phyloP scores from a whole-genome alignment of 148 eudicot species.

The Euryodendron excelsum region DNA sequence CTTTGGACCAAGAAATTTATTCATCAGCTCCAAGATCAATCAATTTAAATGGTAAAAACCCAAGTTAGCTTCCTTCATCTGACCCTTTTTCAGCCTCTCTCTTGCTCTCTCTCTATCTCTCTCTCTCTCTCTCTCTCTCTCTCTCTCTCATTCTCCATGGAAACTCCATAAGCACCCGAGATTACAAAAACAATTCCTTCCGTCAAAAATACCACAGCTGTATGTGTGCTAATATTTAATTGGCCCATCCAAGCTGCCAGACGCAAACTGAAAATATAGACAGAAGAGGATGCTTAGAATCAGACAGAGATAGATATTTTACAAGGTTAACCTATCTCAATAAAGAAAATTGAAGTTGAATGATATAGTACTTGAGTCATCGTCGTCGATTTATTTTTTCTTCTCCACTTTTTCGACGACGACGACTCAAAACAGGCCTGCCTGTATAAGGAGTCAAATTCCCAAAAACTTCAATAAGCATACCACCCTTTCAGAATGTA shows the following conservation, averaged over 20 bases:
- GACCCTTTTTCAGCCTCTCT: not conserved
- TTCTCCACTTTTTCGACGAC: not conserved
- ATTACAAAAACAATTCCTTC: not conserved
- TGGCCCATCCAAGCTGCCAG: slow-evolving; percentile 94
- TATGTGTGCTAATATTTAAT: slow-evolving; percentile 52
- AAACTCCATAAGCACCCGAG: not conserved
- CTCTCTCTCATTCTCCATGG: not conserved
- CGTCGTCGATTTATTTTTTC: too few species aligned
- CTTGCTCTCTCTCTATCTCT: not conserved
- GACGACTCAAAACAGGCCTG: not conserved
- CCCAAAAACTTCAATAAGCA: not conserved
- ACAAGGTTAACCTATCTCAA: not conserved
- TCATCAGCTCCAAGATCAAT: not conserved
- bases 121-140: not conserved
- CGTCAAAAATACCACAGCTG: not conserved
- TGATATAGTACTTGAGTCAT: not conserved
- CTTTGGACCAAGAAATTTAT: slow-evolving; percentile 9
- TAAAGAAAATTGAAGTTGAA: not conserved
- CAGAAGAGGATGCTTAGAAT: not conserved
- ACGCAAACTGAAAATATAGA: slow-evolving; percentile 61
- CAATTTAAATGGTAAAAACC: not conserved
- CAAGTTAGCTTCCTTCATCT: not conserved
- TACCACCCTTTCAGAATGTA: not conserved
- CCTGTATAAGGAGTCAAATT: not conserved
- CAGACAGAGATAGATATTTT: not conserved